Percentiles rank a stretch among this genome's conserved stretches.
These are phyloP conservation scores for Globisporangium splendens DNA, from an alignment of 352 stramenopile species.

Conservation along the genomic window DNA sequence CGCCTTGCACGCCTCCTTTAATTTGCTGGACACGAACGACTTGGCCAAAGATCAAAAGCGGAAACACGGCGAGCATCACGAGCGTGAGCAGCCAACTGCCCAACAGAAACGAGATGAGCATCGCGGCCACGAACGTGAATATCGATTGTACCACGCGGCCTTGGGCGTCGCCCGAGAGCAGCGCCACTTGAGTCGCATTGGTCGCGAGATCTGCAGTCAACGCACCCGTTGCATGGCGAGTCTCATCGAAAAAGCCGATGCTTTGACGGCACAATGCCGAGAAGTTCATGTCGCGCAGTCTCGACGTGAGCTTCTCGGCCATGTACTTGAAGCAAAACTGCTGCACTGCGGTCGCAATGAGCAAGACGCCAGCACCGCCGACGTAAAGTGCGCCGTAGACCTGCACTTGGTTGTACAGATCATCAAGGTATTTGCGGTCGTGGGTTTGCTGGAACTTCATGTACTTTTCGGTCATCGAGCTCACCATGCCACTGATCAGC, in stretches of 20 bases:
- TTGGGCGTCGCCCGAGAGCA: conserved; percentile 37
- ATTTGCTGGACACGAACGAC: conserved; percentile 21
- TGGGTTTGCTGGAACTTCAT: conserved; percentile 22
- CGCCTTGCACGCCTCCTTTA: conserved; percentile 10
- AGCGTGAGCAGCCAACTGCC: conserved; percentile 61
- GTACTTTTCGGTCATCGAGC: conserved; percentile 45
- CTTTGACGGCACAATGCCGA: conserved; percentile 38
- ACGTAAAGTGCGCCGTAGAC: conserved; percentile 32
- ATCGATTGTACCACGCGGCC: conserved; percentile 40
- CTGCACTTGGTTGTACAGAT: conserved; percentile 31
- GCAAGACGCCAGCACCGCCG: conserved; percentile 23
- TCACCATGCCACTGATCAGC: conserved; percentile 41
- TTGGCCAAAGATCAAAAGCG: conserved; percentile 50
- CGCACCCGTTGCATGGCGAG: conserved; percentile 39
- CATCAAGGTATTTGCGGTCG: conserved; percentile 21
- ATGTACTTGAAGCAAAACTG: conserved; percentile 44
- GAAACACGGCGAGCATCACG: conserved; percentile 51
- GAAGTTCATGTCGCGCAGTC: conserved; percentile 47
- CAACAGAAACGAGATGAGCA: conserved; percentile 38
- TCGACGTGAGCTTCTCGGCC: conserved; percentile 46
- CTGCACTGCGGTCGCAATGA: conserved; percentile 28
- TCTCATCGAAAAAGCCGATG: conserved; percentile 69
- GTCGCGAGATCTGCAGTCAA: conserved; percentile 52
- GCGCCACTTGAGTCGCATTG: conserved; percentile 42
- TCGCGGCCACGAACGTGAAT: conserved; percentile 29